phyloP scores from a whole-genome alignment of 345 rosid species.

The Camelina sativa region DNA sequence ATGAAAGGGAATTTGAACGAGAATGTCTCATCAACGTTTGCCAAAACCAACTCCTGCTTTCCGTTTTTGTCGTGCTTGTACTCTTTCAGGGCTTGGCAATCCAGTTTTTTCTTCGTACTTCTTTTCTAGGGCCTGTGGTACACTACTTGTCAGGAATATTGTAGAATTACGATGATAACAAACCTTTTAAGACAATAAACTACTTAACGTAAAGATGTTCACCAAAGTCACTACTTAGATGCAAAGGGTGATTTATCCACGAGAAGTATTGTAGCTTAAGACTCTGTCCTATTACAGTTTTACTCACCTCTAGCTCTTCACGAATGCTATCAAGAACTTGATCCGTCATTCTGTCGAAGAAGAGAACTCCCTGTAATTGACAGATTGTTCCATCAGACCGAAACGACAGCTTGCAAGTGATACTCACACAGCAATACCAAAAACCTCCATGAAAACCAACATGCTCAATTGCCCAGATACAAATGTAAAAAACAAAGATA shows the following conservation, averaged over 20 bases:
- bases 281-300: slow-evolving; percentile 11
- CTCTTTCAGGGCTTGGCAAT: slow-evolving; percentile 74
- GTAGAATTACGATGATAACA: neutral
- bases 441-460: slow-evolving; percentile 10
- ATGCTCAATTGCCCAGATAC: slow-evolving; percentile 26
- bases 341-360: slow-evolving; percentile 86
- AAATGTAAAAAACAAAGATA: slow-evolving; percentile 1
- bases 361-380: slow-evolving; percentile 76
- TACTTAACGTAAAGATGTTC: slow-evolving; percentile 7
- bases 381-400: slow-evolving; percentile 26
- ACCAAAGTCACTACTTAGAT: slow-evolving; percentile 13
- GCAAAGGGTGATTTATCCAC: slow-evolving; percentile 2
- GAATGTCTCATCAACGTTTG: slow-evolving; percentile 49
- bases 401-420: slow-evolving; percentile 11
- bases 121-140: slow-evolving; percentile 73
- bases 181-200: slow-evolving; percentile 1
- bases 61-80: slow-evolving; percentile 56
- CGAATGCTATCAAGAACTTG: slow-evolving; percentile 76
- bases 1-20: slow-evolving; percentile 23
- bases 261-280: slow-evolving; percentile 6
- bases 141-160: slow-evolving; percentile 35
- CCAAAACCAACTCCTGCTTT: slow-evolving; percentile 89
- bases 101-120: slow-evolving; percentile 82
- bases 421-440: slow-evolving; percentile 22
- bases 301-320: slow-evolving; percentile 68